Percentiles rank a stretch among this genome's conserved stretches.
Conservation (phyloP, 176 grass and related monocot genomes). For the Olyra latifolia region DNA sequence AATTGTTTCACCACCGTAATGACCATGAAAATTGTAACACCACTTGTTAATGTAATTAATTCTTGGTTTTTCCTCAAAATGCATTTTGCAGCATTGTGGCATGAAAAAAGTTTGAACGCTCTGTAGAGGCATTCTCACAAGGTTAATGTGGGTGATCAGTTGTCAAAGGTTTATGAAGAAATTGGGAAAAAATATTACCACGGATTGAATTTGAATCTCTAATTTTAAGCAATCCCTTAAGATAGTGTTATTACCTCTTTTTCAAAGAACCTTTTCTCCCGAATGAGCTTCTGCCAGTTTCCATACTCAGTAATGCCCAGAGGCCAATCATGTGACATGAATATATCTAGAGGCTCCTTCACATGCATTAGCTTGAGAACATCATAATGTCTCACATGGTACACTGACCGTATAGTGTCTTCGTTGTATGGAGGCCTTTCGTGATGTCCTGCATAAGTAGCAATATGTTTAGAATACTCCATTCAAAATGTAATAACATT, state of each 20-base stretch:
- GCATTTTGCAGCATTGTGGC: neutral
- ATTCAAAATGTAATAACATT: constrained; percentile 5
- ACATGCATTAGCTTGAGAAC: constrained; percentile 81
- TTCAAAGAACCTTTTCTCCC: constrained; percentile 46
- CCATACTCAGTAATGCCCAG: constrained; percentile 96
- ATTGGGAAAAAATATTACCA: neutral
- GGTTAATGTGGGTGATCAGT: neutral
- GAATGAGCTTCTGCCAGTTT: constrained; percentile 68
- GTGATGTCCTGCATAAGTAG: constrained; percentile 56
- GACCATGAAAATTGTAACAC: neutral
- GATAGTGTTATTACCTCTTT: constrained; percentile 53
- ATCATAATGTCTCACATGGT: constrained; percentile 91
- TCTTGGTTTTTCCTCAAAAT: constrained; percentile 7
- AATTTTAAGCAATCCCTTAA: constrained; percentile 15
- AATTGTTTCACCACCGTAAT: neutral
- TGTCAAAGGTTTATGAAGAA: neutral
- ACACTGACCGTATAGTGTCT: constrained; percentile 57
- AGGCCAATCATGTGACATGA: constrained; percentile 98
- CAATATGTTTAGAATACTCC: constrained; percentile 18
- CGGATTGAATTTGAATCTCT: neutral
- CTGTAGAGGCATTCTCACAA: neutral
- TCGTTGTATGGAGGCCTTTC: constrained; percentile 83
- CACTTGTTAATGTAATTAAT: constrained; percentile 24
- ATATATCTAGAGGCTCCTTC: constrained; percentile 84
- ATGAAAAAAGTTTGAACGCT: neutral